Conservation (phyloP, 805 yeast genomes). For the Candida cerambycidarum region DNA sequence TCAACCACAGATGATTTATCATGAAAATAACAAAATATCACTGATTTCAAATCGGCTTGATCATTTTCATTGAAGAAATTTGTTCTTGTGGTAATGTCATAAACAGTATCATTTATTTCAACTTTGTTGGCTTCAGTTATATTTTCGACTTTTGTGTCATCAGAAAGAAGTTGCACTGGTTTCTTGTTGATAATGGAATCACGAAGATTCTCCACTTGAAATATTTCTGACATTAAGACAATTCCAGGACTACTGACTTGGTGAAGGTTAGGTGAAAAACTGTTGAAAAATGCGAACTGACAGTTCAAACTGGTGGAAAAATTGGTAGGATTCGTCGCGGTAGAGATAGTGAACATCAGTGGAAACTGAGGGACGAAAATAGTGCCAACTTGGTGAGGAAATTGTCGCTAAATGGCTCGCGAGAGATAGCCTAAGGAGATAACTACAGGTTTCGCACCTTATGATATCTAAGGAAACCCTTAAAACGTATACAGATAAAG, state of each 20-base stretch:
- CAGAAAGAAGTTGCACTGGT: constrained; percentile 7
- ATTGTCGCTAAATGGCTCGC: no score
- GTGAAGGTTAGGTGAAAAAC: background rate
- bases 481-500: constrained; percentile 24
- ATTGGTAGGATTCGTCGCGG: no score
- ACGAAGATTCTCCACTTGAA: constrained; percentile 9
- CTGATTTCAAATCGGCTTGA: constrained; percentile 54
- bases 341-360: no score
- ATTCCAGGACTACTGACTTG: no score
- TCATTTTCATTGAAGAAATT: constrained; percentile 53
- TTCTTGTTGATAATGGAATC: constrained; percentile 10
- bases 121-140: constrained; percentile 33
- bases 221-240: constrained; percentile 6
- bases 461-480: constrained; percentile 14
- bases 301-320: background rate
- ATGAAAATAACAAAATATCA: constrained; percentile 76
- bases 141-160: constrained; percentile 4
- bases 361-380: no score
- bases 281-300: background rate
- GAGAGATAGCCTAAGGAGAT: no score
- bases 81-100: constrained; percentile 48
- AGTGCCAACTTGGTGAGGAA: no score
- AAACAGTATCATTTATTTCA: constrained; percentile 25
- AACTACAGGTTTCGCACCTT: no score
- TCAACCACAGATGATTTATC: constrained; percentile 76